These are phyloP conservation scores for Insectozyma bohioensis DNA, from an alignment of 1,139 yeast species.

Conservation along the genomic window DNA sequence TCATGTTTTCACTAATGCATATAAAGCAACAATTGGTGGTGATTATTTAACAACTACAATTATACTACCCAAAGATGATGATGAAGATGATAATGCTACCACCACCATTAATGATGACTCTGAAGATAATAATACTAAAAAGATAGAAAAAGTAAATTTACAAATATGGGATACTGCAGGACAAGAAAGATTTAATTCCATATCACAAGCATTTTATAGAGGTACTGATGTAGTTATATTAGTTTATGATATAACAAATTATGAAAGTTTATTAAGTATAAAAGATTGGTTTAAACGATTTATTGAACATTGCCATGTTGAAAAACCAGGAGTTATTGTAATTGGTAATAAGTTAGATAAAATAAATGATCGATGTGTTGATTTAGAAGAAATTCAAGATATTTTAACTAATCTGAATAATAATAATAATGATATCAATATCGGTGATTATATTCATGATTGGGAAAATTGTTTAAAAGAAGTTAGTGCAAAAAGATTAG, in stretches of 20 bases:
- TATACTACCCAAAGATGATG: constrained; percentile 11
- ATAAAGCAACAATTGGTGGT: constrained; percentile 63
- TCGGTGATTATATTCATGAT: constrained; percentile 37
- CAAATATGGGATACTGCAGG: constrained; percentile 73
- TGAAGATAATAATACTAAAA: background rate
- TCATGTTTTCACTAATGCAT: constrained; percentile 56
- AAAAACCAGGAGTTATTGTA: constrained; percentile 48
- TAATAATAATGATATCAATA: constrained; percentile 19
- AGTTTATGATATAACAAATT: constrained; percentile 57
- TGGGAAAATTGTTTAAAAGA: constrained; percentile 46
- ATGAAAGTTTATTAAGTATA: constrained; percentile 52
- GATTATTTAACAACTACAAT: constrained; percentile 55
- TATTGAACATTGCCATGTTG: constrained; percentile 49
- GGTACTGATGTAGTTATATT: constrained; percentile 61
- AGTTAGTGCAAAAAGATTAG: constrained; percentile 41
- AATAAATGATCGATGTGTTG: constrained; percentile 37
- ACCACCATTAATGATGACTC: background rate
- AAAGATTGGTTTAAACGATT: constrained; percentile 54
- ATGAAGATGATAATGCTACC: constrained; percentile 2
- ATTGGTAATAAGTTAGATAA: constrained; percentile 58
- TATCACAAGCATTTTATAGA: constrained; percentile 58
- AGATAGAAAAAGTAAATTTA: constrained; percentile 30
- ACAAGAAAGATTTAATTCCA: constrained; percentile 61
- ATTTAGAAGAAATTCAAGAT: constrained; percentile 41
- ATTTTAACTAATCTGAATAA: constrained; percentile 26